Evolutionary conservation across 805 yeast species (phyloP), one percentile per base, ranked within the genome.

Genomic region (Candida ulmi): DNA sequence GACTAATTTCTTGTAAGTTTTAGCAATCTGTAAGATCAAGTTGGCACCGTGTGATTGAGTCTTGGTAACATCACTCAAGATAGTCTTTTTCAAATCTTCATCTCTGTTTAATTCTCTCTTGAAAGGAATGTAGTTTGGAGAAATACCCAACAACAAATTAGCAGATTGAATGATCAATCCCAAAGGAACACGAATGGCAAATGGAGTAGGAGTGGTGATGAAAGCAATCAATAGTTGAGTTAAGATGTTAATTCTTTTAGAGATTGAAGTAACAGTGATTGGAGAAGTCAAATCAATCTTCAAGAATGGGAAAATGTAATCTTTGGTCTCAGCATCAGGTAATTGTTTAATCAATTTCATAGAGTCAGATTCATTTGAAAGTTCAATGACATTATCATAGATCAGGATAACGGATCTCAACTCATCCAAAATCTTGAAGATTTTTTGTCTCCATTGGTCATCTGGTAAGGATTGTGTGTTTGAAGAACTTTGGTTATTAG

Each of bases 201-300:
- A 70, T 30, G 73, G 76, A 2, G 88, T 78, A 19, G 76, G 72
- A 8, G 76, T 63, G 3, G 70, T 60, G 26, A 78, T 54, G 41
- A 72, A 74, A 2, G 72, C 60, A 41, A 56, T 46, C 45, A 83
- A 38, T 40, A 81, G 41, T 24, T 65, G 65, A 27, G 69, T 57
- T 28, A 84, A 60, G 5, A 72, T 49, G 11, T 65, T 58, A 11
- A 83, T 45, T 55, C 88, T 67, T 30, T 65, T 60, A 3, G 80
- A 71, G 17, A 83, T 68, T 43, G 68, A 61, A 41, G 72, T 62
- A 4, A 83, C 53, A 6, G 82, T 64, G 17, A 61, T 49, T 13
- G 85, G 76, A 21, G 68, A 66, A 47, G 76, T 74, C 46, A 82
- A 62, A 57, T 85, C 91, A 32, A 85, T 66, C 12, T 65, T 55